phyloP scores from a whole-genome alignment of 768 basidiomycete species.

The Hypsizygus marmoreus region DNA sequence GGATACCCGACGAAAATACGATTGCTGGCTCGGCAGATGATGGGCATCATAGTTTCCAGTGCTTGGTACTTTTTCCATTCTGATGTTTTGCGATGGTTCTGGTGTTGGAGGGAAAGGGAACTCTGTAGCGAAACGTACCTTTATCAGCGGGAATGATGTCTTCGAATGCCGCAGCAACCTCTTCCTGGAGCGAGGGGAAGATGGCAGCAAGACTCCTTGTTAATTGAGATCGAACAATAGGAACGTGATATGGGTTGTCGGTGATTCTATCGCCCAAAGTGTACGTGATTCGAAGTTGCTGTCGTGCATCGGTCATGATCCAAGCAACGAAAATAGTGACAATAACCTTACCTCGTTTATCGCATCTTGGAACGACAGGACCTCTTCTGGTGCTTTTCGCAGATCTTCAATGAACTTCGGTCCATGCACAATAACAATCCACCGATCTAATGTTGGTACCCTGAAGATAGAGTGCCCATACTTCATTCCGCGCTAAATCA shows the following conservation, averaged over 20 bases:
- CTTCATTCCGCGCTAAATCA: not conserved
- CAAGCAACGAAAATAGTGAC: not conserved
- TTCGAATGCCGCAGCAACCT: constrained; percentile 6
- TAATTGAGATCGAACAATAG: constrained; percentile 18
- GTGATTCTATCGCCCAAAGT: constrained; percentile 13
- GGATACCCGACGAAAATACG: constrained; percentile 35
- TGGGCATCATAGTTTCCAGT: constrained; percentile 19
- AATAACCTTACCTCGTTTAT: constrained; percentile 26
- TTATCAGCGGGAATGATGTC: constrained; percentile 1
- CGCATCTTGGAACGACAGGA: constrained; percentile 27
- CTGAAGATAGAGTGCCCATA: constrained; percentile 8
- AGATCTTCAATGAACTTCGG: constrained; percentile 30
- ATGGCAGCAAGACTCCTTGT: constrained; percentile 12
- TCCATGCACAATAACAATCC: constrained; percentile 33
- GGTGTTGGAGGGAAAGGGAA: too few relatives aligned
- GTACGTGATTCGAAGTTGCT: constrained; percentile 3
- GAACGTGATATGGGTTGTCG: constrained; percentile 19
- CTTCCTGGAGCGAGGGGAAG: constrained; percentile 10
- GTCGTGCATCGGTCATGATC: not conserved
- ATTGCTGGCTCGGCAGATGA: constrained; percentile 35
- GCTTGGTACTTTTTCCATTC: constrained; percentile 26
- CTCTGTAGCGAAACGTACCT: too few relatives aligned
- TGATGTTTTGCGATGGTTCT: too few relatives aligned
- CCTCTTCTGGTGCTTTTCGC: constrained; percentile 32
- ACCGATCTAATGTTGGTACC: constrained; percentile 20